Base-by-base conservation (phyloP, 73 alveolate genomes). In the Symbiodinium natans region DNA sequence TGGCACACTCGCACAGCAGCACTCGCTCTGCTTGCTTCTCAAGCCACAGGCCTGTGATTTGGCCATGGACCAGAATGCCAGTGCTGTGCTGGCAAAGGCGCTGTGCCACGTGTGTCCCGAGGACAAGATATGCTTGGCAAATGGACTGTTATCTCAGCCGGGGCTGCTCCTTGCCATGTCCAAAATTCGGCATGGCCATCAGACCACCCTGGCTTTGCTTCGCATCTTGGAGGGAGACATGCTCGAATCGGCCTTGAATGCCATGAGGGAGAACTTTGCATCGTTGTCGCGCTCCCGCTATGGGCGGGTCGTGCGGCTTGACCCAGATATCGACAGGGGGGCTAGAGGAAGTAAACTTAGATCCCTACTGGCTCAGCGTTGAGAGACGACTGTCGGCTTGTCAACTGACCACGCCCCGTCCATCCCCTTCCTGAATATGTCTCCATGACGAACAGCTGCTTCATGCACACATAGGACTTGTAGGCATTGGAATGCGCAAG, bases 31-130 rank as follows among this genome's bases (percentile, higher is more conserved):
- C 77, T 34, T 21, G 31, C 34, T 63, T 27, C 77, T 63, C 36
- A 27, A 27, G 77, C 77, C 77, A 2, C 77, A 63, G 29, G 77
- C 68, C 77, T 27, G 77, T 0, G 77, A 63, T 27, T 27, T 63
- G 34, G 31, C 77, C 77, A 63, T 34, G 7, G 77, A 63, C 34
- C 77, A 63, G 77, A 63, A 63, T 19, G 77, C 77, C 31, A 63
- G 77, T 63, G 77, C 77, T 27, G 77, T 63, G 77, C 77, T 63
- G 77, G 77, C 77, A 63, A 63, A 63, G 77, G 77, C 77, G 25
- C 1, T 63, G 77, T 11, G 17, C 31, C 77, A 63, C 31, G 17
- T 31, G 36, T 21, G 77, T 23, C 25, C 77, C 15, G 77, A 63
- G 25, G 77, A 63, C 77, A 63, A 63, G 77, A 27, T 27, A 15